Percentiles rank a stretch among this genome's conserved stretches.
Evolutionary conservation across 1,284 basidiomycete species (phyloP).

Genomic region (Lignosus rhinocerotis): DNA sequence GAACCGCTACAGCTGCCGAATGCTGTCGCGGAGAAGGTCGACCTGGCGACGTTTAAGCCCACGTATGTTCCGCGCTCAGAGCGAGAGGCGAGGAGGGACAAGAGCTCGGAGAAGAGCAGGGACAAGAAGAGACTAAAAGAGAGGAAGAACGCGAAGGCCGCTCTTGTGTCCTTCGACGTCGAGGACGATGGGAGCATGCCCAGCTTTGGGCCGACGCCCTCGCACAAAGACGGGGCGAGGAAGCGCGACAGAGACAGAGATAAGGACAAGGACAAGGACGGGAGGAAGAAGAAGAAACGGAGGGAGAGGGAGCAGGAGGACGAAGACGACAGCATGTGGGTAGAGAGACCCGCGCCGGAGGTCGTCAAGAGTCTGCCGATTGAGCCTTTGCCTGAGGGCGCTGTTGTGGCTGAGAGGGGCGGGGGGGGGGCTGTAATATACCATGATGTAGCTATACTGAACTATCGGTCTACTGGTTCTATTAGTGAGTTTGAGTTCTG

Average conservation of each 20-base stretch:
- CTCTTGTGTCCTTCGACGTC: slow-evolving; percentile 68
- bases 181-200: slow-evolving; percentile 52
- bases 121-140: slow-evolving; percentile 47
- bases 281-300: slow-evolving; percentile 35
- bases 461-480: no score
- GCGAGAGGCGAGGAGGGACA: slow-evolving; percentile 33
- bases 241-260: slow-evolving; percentile 36
- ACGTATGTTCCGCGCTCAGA: slow-evolving; percentile 70
- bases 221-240: slow-evolving; percentile 39
- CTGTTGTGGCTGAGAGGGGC: neutral
- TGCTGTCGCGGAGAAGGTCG: slow-evolving; percentile 41
- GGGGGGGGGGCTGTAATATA: neutral
- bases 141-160: slow-evolving; percentile 36
- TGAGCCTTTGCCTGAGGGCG: slow-evolving; percentile 22
- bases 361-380: slow-evolving; percentile 36
- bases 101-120: slow-evolving; percentile 40
- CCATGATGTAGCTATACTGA: neutral
- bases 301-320: slow-evolving; percentile 37
- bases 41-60: slow-evolving; percentile 72
- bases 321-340: slow-evolving; percentile 60
- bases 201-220: slow-evolving; percentile 38
- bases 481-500: no score
- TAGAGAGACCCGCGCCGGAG: slow-evolving; percentile 56
- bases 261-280: slow-evolving; percentile 29
- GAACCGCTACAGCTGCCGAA: slow-evolving; percentile 13